Base-by-base conservation (phyloP, 2,329 filamentous ascomycete species). In the Sarocladium kiliense region DNA sequence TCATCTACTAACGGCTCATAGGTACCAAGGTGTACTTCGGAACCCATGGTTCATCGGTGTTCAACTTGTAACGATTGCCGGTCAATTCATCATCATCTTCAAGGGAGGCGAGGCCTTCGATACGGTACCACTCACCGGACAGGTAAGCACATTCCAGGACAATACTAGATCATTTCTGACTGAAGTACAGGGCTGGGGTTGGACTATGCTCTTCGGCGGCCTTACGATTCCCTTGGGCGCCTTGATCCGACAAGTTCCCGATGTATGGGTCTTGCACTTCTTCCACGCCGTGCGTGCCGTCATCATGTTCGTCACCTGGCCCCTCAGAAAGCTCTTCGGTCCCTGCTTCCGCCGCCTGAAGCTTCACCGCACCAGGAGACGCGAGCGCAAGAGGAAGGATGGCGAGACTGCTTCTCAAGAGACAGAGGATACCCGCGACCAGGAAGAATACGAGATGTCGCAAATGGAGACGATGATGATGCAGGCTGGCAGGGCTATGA, bases 21-120 rank as follows among this genome's bases (percentile, higher is more conserved):
- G 32, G 25, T 91, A 92, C 59, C 88, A 93, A 66, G 87, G 87
- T 25, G 81, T 93, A 44, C 74, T 81, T 18, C 79, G 78, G 55
- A 95, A 94, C 65, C 85, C 79, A 58, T 92, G 89, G 81, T 94
- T 94, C 72, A 76, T 88, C 32, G 76, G 74, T 3, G 88, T 89
- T 37, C 80, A 87, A 63, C 64, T 77, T 23, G 76, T 88, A 62
- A 90, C 88, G 63, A 73, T 88, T 42, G 84, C 78, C 12, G 87
- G 86, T 9, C 87, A 90, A 64, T 76, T 86, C n/a, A 67, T 88
- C 67, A 90, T 90, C 63, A 77, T 90, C 57, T 87, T 87, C 62
- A 78, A 88, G 57, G 87, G 87, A 59, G 85, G 86, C 6, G 71
- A 76, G 26, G 86, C 86, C 0, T 89, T 91, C 64, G 80, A 82